Evolutionary conservation across 148 eudicot genomes (phyloP), one percentile per base, ranked within the genome.

Genomic region (Heliamphora exappendiculata): DNA sequence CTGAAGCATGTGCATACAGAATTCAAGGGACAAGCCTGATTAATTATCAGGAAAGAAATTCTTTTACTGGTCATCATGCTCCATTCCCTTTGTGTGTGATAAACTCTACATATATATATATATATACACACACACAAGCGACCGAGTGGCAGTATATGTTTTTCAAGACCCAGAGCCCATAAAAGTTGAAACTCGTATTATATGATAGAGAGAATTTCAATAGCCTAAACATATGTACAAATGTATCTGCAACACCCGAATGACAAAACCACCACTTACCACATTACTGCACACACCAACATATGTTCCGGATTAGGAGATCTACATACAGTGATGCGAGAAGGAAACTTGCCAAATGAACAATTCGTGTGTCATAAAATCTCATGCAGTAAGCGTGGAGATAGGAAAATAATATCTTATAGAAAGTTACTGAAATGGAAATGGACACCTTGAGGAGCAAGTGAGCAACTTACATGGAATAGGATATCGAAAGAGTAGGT

Each of bases 221-320:
- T 22, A 16, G 36, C 17, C 51, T 37, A 49, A 73, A 24, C 68
- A 78, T 78, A 62, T 49, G 68, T 78, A 72, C 76, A 72, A 45
- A 62, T 34, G 49, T 67, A 57, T 39, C 50, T 73, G 66, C 49
- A 33, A 71, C 24, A 78, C 67, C 31, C 12, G 37, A 50, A 53
- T 20, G 70, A 47, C 14, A 17, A 49, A 53, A n/a, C 49, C 5
- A 37, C 55, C 22, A 55, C 59, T 70, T 36, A 39, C 42, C 34
- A 36, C 70, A 37, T 55, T 26, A 70, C 45, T 22, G 47, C 68
- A 62, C 37, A 60, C 72, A 42, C 50, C 22, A 8, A 22, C 59
- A 71, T 33, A 42, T 31, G 14, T 33, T 37, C 10, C 29, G 19
- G 45, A 49, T 33, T 28, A 53, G 58, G 22, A 70, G 39, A 69